phyloP scores from a whole-genome alignment of 2,329 filamentous ascomycete genomes.

The Sphaerostilbella broomeana region DNA sequence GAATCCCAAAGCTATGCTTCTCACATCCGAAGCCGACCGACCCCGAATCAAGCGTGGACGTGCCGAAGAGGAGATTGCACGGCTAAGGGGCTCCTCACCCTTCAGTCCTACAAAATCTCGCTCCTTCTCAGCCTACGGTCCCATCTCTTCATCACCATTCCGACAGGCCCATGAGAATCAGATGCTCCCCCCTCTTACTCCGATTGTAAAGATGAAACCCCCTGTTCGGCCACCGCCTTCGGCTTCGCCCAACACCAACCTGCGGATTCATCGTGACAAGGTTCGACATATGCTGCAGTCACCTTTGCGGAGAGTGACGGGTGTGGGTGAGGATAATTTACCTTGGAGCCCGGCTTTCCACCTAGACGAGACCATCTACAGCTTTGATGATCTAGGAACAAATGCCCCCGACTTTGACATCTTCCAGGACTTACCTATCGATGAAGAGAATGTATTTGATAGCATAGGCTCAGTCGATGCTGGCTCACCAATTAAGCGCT shows the following conservation, averaged over 20 bases:
- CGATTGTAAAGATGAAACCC: constrained; percentile 72
- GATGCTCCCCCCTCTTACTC: constrained; percentile 72
- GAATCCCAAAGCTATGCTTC: constrained; percentile 54
- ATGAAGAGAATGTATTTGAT: constrained; percentile 26
- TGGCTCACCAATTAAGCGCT: constrained; percentile 62
- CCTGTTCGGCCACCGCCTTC: constrained; percentile 56
- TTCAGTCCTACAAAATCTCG: constrained; percentile 77
- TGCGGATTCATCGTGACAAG: constrained; percentile 78
- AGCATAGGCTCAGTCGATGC: constrained; percentile 42
- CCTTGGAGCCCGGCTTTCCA: constrained; percentile 64
- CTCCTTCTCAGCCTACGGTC: constrained; percentile 44
- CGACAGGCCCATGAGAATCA: constrained; percentile 50
- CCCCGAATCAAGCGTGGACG: constrained; percentile 79
- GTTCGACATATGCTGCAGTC: constrained; percentile 78
- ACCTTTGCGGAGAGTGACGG: constrained; percentile 48
- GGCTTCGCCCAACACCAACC: constrained; percentile 86
- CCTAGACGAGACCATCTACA: constrained; percentile 50
- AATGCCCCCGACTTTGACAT: constrained; percentile 56
- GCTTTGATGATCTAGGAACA: constrained; percentile 41
- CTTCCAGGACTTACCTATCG: constrained; percentile 39
- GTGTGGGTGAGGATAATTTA: constrained; percentile 38
- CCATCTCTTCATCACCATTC: constrained; percentile 62
- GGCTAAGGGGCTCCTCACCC: constrained; percentile 84
- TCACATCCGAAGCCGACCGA: constrained; percentile 75
- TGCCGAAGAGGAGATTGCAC: constrained; percentile 91